phyloP scores from a whole-genome alignment of 176 grass and related monocot genomes.

The Calamus simplicifolius region DNA sequence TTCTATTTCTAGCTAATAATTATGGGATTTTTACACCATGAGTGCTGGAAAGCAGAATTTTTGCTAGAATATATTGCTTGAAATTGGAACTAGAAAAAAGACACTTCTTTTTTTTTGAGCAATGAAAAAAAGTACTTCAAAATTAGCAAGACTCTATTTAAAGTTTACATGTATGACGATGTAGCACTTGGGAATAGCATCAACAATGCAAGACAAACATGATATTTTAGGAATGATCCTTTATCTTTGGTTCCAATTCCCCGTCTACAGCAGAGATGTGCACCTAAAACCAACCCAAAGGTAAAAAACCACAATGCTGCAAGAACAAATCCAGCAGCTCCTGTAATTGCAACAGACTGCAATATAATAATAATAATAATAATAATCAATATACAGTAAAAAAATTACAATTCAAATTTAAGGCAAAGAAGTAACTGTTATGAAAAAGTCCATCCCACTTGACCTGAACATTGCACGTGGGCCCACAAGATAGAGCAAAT shows the following conservation, averaged over 20 bases:
- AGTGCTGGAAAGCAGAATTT: too few relatives aligned
- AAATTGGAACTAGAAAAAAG: background rate
- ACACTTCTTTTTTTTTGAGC: too few relatives aligned
- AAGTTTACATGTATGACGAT: slow-evolving; percentile 43
- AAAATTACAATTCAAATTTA: too few relatives aligned
- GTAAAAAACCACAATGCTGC: slow-evolving; percentile 48
- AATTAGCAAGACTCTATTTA: background rate
- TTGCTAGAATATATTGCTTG: too few relatives aligned
- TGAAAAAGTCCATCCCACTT: too few relatives aligned
- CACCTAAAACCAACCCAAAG: slow-evolving; percentile 43
- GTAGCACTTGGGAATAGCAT: slow-evolving; percentile 45
- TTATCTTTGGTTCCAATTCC: slow-evolving; percentile 39
- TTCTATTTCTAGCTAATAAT: too few relatives aligned
- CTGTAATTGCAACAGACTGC: slow-evolving; percentile 91
- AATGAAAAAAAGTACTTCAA: slow-evolving; percentile 1
- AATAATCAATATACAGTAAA: background rate
- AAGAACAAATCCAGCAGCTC: slow-evolving; percentile 61
- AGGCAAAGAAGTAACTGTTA: too few relatives aligned
- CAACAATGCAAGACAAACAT: slow-evolving; percentile 35
- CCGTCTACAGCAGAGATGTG: slow-evolving; percentile 42
- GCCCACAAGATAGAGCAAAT: too few relatives aligned
- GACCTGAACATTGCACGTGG: too few relatives aligned
- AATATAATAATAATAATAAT: too few relatives aligned
- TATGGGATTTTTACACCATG: too few relatives aligned
- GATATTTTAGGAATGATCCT: slow-evolving; percentile 18